Evolutionary conservation across 2,329 filamentous ascomycete genomes (phyloP), one percentile per base, ranked within the genome.

Genomic region (Pseudocercospora musae): DNA sequence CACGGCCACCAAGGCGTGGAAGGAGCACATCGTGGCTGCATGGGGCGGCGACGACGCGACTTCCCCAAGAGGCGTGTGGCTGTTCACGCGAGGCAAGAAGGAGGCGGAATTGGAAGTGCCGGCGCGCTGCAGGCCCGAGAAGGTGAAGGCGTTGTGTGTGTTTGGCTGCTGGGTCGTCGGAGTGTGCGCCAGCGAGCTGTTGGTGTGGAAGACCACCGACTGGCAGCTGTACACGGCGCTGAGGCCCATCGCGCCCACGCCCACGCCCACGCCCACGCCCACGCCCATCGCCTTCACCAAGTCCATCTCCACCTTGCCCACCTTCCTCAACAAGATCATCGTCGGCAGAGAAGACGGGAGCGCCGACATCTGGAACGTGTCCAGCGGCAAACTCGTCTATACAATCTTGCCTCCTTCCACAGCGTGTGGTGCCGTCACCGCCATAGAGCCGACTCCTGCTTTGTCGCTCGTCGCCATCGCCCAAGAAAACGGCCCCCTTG

Each of bases 341-440:
- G 90, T 92, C 2, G 96, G 92, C 9, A 88, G 92, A 70, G 85
- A 85, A 66, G 92, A 99, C 75, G 95, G 95, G 6, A 89, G 88
- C 76, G 88, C 97, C 8, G 95, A 99, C 73, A 96, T 99, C 56
- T 99, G 95, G 94, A 99, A 99, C 73, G 81, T 99, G 64, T 96
- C 90, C 74, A 96, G 91, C 3, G 93, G 83, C 53, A 96, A 96
- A 76, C 82, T 97, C 58, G 86, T 99, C 27, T 96, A 97, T 76
- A 96, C 92, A 1, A 88, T 99, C 57, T 80, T 95, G 13, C 90
- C 95, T 0, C 88, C 90, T 0, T 84, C 85, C 8, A 81, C 88
- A 2, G 83, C 87, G 57, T 89, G 86, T 69, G 94, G 93, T 52
- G 83, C 89, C 13, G 90, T 98, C n/a, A 96, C 91, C 5, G 92